A percentile compares a stretch with the other conserved stretches of the same genome.
phyloP scores from a whole-genome alignment of 495 filamentous ascomycete species.

The Aspergillus homomorphus region DNA sequence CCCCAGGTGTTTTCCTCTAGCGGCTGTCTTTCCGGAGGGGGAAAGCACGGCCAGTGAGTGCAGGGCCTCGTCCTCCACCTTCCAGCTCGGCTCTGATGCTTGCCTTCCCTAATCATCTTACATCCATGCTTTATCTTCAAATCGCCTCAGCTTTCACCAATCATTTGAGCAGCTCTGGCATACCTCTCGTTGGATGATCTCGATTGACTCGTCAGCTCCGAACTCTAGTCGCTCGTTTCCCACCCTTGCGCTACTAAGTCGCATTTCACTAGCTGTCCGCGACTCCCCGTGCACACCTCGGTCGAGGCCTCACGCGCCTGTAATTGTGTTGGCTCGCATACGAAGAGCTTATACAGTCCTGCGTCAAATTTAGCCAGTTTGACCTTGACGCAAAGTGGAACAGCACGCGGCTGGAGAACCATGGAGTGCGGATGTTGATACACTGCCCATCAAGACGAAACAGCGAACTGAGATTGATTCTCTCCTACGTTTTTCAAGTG shows the following conservation, averaged over 20 bases:
- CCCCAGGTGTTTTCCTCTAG: not conserved
- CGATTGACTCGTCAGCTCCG: not conserved
- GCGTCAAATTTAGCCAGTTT: not conserved
- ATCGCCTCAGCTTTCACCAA: not conserved
- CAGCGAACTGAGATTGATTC: slow-evolving; percentile 4
- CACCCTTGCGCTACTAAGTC: slow-evolving; percentile 8
- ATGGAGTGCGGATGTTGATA: not conserved
- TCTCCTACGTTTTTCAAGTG: not conserved
- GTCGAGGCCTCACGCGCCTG: not conserved
- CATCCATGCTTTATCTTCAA: slow-evolving; percentile 1
- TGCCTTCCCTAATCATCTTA: slow-evolving; percentile 2
- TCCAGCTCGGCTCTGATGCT: not conserved
- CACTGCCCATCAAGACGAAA: not conserved
- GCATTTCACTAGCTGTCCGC: not conserved
- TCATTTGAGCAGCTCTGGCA: not conserved
- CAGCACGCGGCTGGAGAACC: not conserved
- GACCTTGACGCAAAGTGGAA: not conserved
- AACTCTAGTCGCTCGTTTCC: not conserved
- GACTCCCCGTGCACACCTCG: not conserved
- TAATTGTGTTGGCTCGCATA: not conserved
- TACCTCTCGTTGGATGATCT: slow-evolving; percentile 10
- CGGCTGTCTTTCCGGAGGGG: not conserved
- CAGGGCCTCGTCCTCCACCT: too few species aligned
- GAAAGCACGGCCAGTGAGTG: slow-evolving; percentile 7
- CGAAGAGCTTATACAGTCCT: not conserved